Conservation (phyloP, 345 rosid genomes). For the Lumnitzera littorea region DNA sequence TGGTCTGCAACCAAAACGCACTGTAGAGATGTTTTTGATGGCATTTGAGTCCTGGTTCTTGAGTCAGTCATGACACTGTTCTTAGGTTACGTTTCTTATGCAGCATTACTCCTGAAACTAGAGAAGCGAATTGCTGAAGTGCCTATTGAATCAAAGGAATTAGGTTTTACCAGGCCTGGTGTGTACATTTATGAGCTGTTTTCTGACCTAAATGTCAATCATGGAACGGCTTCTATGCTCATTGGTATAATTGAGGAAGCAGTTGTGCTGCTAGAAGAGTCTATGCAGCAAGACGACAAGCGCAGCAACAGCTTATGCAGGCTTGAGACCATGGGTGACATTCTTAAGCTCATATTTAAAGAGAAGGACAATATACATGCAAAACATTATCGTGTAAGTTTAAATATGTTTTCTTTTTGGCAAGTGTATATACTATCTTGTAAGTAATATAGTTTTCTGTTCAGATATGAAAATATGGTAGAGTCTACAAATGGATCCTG, state of each 20-base stretch:
- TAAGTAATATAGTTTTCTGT: too few relatives aligned
- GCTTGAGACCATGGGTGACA: slow-evolving; percentile 67
- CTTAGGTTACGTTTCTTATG: slow-evolving; percentile 13
- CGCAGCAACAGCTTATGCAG: slow-evolving; percentile 42
- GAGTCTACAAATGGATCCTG: too few relatives aligned
- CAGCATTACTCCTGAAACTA: slow-evolving; percentile 88
- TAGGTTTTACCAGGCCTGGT: slow-evolving; percentile 92
- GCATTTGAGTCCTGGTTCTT: too few relatives aligned
- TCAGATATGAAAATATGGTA: too few relatives aligned
- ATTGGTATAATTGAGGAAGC: slow-evolving; percentile 69
- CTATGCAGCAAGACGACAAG: slow-evolving; percentile 44
- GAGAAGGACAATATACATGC: slow-evolving; percentile 57
- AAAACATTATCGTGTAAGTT: slow-evolving; percentile 68
- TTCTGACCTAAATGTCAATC: slow-evolving; percentile 70
- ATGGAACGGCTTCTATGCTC: slow-evolving; percentile 68
- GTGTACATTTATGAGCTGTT: slow-evolving; percentile 80
- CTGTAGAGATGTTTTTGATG: too few relatives aligned
- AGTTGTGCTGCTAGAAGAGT: slow-evolving; percentile 63
- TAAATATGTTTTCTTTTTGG: slow-evolving; percentile 9
- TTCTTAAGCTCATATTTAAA: slow-evolving; percentile 65
- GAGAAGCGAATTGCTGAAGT: slow-evolving; percentile 79
- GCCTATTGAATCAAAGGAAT: slow-evolving; percentile 64
- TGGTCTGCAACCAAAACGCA: neutral
- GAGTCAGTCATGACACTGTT: neutral
- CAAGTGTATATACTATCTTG: neutral